A percentile compares a stretch with the other conserved stretches of the same genome.
phyloP scores from a whole-genome alignment of 768 basidiomycete genomes.

The Lepiota subincarnata region DNA sequence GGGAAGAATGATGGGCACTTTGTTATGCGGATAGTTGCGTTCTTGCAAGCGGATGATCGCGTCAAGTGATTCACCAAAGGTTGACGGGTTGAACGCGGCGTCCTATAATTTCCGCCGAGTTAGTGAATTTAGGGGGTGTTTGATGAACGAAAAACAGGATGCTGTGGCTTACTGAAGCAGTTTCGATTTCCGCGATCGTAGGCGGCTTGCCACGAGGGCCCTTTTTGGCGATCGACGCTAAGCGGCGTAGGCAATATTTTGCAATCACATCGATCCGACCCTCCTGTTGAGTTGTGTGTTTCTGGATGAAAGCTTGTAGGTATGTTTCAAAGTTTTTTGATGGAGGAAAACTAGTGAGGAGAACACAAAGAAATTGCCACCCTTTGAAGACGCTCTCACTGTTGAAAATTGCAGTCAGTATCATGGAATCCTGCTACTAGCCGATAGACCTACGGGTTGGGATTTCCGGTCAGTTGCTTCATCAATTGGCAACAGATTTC shows the following conservation, averaged over 20 bases:
- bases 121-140: background rate
- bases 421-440: background rate
- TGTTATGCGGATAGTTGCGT: conserved; percentile 78
- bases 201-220: conserved; percentile 87
- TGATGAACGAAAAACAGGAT: background rate
- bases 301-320: conserved; percentile 74
- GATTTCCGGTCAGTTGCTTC: conserved; percentile 86
- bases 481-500: conserved; percentile 92
- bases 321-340: conserved; percentile 91
- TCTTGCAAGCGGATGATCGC: conserved; percentile 81
- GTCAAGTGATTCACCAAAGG: conserved; percentile 87
- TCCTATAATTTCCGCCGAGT: conserved; percentile 43
- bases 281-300: conserved; percentile 60
- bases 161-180: conserved; percentile 61
- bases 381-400: conserved; percentile 88
- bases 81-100: conserved; percentile 92
- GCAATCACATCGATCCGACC: conserved; percentile 88
- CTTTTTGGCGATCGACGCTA: conserved; percentile 71
- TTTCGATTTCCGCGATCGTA: conserved; percentile 82
- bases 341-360: conserved; percentile 89
- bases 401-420: conserved; percentile 9
- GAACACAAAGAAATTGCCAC: conserved; percentile 89
- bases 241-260: conserved; percentile 81
- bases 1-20: conserved; percentile 89
- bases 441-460: conserved; percentile 56